Base-by-base conservation (phyloP, 2,329 filamentous ascomycete genomes). In the Aspergillus sp. region DNA sequence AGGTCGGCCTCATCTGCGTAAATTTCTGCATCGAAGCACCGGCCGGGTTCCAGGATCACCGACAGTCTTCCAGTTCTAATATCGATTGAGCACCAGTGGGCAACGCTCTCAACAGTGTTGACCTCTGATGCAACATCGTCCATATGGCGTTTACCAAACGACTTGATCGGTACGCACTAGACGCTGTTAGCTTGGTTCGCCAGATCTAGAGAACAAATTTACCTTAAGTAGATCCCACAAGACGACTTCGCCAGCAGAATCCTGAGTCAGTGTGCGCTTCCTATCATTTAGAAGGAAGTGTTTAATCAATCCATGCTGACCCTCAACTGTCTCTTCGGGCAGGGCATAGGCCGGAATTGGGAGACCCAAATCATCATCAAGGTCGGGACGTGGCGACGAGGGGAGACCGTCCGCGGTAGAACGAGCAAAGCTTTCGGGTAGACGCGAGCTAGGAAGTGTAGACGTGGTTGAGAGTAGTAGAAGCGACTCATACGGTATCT, bases 11-110 rank as follows among this genome's bases (percentile, higher is more conserved):
- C 93, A 74, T 99, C 95, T 1, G 93, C 94, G 74, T 99, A 99
- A 77, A 97, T 91, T 73, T 99, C 95, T 17, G 93, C 95, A 77
- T 99, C 95, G 69, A 99, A 99, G 75, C 93, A 97, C 69, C 96
- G 96, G 71, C 95, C 96, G 46, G 93, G 92, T 73, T 99, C 95
- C 19, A 99, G 78, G 19, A 96, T 89, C 3, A 97, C 94, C 2
- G 93, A 94, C 59, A 99, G 82, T 64, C 91, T 92, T 41, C 95
- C 95, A 4, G 94, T 98, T 69, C 94, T 90, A 22, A 94, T 93
- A 72, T 99, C 93, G 57, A 98, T 91, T 1, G 92, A 92, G 74
- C 95, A 99, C 95, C 95, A 99, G 57, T 96, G 94, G 4, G 94
- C 91, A 45, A 98, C 92, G 34, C 89, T 93, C 74, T 97, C 93